Evolutionary conservation across 2,329 filamentous ascomycete species (phyloP).

Genomic region (Aspergillus sp.): DNA sequence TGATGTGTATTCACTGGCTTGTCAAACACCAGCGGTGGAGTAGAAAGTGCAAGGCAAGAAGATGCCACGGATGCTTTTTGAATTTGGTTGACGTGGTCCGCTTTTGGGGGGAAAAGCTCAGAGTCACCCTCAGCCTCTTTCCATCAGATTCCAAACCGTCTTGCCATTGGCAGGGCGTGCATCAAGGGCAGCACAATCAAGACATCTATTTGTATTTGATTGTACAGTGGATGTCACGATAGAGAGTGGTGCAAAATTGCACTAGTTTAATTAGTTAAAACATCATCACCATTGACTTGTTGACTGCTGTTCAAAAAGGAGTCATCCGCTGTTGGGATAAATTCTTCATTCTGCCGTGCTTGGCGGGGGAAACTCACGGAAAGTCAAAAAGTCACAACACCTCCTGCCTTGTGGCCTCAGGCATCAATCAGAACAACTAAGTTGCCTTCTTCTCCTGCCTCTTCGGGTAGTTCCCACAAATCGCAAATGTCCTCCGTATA

Average conservation of each 20-base stretch:
- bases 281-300: too few relatives aligned
- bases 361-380: too few relatives aligned
- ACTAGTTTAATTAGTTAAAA: too few relatives aligned
- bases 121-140: conserved; percentile 18
- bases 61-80: conserved; percentile 7
- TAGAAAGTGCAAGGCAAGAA: not conserved
- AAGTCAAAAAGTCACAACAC: too few relatives aligned
- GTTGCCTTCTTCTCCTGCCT: too few relatives aligned
- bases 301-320: too few relatives aligned
- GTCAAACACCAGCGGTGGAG: not conserved
- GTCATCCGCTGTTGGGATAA: too few relatives aligned
- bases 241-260: not conserved
- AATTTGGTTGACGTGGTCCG: conserved; percentile 1
- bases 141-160: conserved; percentile 36
- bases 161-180: conserved; percentile 32
- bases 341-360: too few relatives aligned
- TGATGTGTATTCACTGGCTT: not conserved
- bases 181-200: conserved; percentile 7
- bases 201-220: not conserved
- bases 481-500: too few relatives aligned
- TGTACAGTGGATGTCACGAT: not conserved
- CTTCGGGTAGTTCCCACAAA: too few relatives aligned
- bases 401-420: too few relatives aligned
- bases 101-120: conserved; percentile 13
- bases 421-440: too few relatives aligned